Percentiles rank a stretch among this genome's conserved stretches.
phyloP scores from a whole-genome alignment of 495 filamentous ascomycete genomes.

The Chaetomium cochliodes region DNA sequence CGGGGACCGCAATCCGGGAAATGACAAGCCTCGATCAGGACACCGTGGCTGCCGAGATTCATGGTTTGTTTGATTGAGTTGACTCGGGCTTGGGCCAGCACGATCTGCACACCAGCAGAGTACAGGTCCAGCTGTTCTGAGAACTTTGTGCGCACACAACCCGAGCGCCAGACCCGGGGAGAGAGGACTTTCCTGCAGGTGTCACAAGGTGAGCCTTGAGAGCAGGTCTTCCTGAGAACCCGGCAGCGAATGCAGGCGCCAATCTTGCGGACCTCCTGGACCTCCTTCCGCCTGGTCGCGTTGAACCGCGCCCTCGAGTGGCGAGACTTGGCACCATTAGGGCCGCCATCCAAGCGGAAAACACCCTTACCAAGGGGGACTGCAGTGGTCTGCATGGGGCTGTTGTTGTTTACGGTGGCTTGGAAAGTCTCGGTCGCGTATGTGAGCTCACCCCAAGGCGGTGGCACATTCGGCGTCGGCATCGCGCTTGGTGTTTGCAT shows the following conservation, averaged over 20 bases:
- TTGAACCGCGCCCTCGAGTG: constrained; percentile 65
- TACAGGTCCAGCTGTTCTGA: constrained; percentile 72
- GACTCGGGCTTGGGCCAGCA: constrained; percentile 64
- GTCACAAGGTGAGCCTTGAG: constrained; percentile 72
- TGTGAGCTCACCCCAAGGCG: constrained; percentile 48
- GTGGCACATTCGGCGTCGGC: constrained; percentile 24
- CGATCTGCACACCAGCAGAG: constrained; percentile 65
- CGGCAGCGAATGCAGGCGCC: constrained; percentile 85
- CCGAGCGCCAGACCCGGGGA: constrained; percentile 76
- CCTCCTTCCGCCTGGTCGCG: constrained; percentile 66
- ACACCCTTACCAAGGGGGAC: constrained; percentile 38
- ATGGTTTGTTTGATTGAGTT: constrained; percentile 58
- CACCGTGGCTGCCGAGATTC: constrained; percentile 56
- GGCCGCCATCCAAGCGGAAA: constrained; percentile 41
- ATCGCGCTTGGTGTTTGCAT: constrained; percentile 10
- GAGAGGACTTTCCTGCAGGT: constrained; percentile 77
- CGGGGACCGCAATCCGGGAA: constrained; percentile 57
- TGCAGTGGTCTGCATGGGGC: constrained; percentile 23
- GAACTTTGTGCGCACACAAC: constrained; percentile 74
- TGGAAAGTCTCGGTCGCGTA: constrained; percentile 41
- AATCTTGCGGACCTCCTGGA: constrained; percentile 74
- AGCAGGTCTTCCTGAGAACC: constrained; percentile 85
- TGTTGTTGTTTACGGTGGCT: constrained; percentile 19
- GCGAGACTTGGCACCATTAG: constrained; percentile 38
- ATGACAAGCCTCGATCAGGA: constrained; percentile 68